Percentiles rank a stretch among this genome's conserved stretches.
Evolutionary conservation across 805 yeast genomes (phyloP).

Genomic region (Candida saitoana): DNA sequence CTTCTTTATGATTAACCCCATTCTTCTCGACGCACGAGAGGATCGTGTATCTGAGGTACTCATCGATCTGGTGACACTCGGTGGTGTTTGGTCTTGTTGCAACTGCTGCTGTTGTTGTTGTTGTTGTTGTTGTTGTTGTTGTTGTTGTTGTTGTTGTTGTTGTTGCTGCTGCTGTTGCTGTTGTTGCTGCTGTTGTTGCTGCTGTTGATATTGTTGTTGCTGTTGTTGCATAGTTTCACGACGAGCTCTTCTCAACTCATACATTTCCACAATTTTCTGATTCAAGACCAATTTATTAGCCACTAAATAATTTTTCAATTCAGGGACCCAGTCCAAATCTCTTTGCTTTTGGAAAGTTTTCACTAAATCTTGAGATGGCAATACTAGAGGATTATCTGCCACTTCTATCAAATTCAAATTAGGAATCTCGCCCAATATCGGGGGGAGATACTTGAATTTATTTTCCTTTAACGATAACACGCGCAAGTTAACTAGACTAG

Average conservation of each 20-base stretch:
- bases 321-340: constrained; percentile 43
- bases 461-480: constrained; percentile 63
- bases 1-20: constrained; percentile 65
- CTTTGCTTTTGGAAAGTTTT: constrained; percentile 33
- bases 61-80: constrained; percentile 24
- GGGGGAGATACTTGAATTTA: constrained; percentile 51
- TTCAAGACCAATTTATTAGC: constrained; percentile 32
- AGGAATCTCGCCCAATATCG: constrained; percentile 46
- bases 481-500: constrained; percentile 42
- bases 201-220: background rate
- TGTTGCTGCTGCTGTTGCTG: background rate
- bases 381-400: constrained; percentile 56
- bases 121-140: constrained; percentile 1
- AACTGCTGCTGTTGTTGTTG: background rate
- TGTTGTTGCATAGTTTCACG: constrained; percentile 7
- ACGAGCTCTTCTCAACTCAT: constrained; percentile 5
- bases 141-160: background rate
- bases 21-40: constrained; percentile 67
- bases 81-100: constrained; percentile 7
- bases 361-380: constrained; percentile 39
- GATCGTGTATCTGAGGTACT: constrained; percentile 40
- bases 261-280: constrained; percentile 20
- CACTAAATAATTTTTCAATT: constrained; percentile 35
- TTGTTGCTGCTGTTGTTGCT: background rate
- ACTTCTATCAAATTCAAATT: constrained; percentile 56